These are phyloP conservation scores for Irpex lacteus DNA, from an alignment of 1,284 basidiomycete species.

Conservation along the genomic window DNA sequence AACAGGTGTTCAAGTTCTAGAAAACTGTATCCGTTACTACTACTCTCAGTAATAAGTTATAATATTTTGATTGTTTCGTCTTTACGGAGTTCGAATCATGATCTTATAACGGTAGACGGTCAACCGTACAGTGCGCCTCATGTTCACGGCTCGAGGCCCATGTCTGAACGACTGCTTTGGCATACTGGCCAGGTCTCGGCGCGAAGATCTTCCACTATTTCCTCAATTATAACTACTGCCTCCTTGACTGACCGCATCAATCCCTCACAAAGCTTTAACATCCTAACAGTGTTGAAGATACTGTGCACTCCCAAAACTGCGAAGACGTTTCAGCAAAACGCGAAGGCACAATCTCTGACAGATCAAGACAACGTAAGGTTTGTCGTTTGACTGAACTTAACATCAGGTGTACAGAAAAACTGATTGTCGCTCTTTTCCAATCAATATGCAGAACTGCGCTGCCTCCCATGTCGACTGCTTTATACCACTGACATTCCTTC, in stretches of 20 bases:
- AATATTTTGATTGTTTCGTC: not conserved
- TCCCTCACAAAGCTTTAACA: not conserved
- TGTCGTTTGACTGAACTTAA: not conserved
- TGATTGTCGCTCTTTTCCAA: not conserved
- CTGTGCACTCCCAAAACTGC: no score
- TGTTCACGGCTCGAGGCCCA: no score
- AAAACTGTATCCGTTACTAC: not conserved
- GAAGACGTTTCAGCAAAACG: not conserved
- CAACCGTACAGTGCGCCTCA: no score
- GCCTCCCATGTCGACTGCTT: no score
- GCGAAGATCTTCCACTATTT: no score
- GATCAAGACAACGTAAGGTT: not conserved
- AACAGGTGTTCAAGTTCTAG: slow-evolving; percentile 59
- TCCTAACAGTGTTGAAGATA: not conserved
- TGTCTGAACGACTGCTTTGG: no score
- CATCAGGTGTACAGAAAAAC: not conserved
- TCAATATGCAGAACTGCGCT: no score
- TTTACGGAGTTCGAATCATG: not conserved
- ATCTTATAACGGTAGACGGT: no score
- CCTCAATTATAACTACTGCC: not conserved
- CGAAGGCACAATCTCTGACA: not conserved
- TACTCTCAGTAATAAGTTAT: not conserved
- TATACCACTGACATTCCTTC: no score
- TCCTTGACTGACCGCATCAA: not conserved
- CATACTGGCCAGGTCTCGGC: no score